Base-by-base conservation (phyloP, 306 rosid species). In the apple (Malus domestica) region DNA sequence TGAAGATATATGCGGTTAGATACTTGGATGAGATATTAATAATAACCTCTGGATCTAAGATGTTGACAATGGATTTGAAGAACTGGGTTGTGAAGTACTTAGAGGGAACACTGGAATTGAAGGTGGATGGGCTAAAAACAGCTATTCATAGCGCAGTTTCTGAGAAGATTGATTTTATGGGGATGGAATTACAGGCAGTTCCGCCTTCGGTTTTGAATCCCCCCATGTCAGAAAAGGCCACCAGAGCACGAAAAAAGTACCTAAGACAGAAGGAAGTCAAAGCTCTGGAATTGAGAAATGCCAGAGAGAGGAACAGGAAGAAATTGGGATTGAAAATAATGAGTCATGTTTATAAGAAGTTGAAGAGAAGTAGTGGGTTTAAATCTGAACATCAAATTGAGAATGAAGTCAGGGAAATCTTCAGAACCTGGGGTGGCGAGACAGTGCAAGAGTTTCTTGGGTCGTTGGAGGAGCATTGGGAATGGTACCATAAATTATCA, bases 241-340 rank as follows among this genome's bases (percentile, higher is more conserved):
- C 90, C 32, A 81, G 98, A 83, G 97, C 98, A 2, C 81, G 87
- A 22, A 94, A 94, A 83, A 94, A 91, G 87, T 90, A 86, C 82
- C 88, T 82, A 57, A 87, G 98, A 73, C 94, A 91, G 83, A 94
- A 91, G 86, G 97, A 91, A 86, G 97, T 91, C 59, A 89, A 88
- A 83, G 79, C 84, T 51, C 79, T 84, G 12, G 97, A 94, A 70
- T 70, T 91, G 80, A 90, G 70, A 79, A 94, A 94, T 84, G 93
- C 97, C 18, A 82, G 98, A 62, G 95, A 81, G 78, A 87, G 98
- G 89, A 91, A 87, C 67, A 89, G 96, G 84, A 94, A 85, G 84
- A 83, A 81, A 69, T 74, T 94, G 85, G 98, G 97, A 64, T 66
- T 87, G 87, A 90, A 90, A 79, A 84, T 91, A 78, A 83, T 90